Conservation (phyloP, 2,329 filamentous ascomycete genomes). For the Aspergillus quadricinctus region DNA sequence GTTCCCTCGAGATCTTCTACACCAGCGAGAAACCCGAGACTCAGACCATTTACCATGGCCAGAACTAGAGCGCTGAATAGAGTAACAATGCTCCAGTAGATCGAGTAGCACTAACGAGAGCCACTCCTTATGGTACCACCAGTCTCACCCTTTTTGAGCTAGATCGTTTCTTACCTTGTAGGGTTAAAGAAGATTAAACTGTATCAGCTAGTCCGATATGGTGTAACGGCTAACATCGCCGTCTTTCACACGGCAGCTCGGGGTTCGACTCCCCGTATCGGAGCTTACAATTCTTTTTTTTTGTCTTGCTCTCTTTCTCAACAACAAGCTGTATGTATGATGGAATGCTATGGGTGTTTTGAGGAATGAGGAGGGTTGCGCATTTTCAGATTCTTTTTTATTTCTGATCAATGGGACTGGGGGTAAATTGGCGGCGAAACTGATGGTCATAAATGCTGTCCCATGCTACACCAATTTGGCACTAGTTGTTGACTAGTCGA, state of each 20-base stretch:
- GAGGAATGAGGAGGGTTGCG: not conserved
- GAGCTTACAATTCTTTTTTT: conserved; percentile 12
- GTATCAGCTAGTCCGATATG: conserved; percentile 6
- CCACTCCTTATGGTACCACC: no score
- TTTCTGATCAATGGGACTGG: not conserved
- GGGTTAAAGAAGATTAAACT: not conserved
- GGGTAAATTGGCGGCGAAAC: not conserved
- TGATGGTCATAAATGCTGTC: not conserved
- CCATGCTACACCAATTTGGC: not conserved
- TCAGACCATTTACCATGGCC: no score
- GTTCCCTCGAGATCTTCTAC: not conserved
- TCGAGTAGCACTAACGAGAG: no score
- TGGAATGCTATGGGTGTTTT: not conserved
- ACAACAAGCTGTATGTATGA: not conserved
- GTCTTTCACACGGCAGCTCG: conserved; percentile 13
- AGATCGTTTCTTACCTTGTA: no score
- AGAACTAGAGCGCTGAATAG: not conserved
- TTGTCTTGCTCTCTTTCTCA: not conserved
- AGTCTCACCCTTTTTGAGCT: no score
- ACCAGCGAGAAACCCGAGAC: not conserved
- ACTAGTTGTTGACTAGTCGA: not conserved
- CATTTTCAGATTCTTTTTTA: not conserved
- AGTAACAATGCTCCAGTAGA: not conserved
- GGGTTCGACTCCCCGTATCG: conserved; percentile 25
- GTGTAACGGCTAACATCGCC: conserved; percentile 10